Evolutionary conservation across 2,329 filamentous ascomycete genomes (phyloP), one percentile per base, ranked within the genome.

Genomic region (Hymenoscyphus occultus): DNA sequence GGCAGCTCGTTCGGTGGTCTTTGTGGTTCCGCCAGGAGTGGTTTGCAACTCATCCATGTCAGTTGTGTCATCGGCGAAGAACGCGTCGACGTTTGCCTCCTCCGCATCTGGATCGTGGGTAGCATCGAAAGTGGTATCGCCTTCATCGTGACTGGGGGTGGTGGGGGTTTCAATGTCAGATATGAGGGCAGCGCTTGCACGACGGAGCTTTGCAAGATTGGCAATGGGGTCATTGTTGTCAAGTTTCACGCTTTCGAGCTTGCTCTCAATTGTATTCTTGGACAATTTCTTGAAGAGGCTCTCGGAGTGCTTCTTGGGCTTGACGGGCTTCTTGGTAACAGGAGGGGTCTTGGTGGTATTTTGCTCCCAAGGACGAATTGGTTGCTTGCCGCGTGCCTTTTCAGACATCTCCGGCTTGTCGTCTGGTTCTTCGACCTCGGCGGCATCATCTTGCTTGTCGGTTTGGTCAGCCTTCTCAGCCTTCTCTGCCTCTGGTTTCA

Each of bases 41-140:
- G 45, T 28, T 51, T 51, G 45, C 2, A 57, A 12, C 16, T 35
- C 54, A 57, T 57, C 32, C 28, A 32, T 57, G 2, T 14, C 32
- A n/a, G 54, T 57, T 12, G 54, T 57, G 13, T 57, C 54, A 12
- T 57, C 54, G n/a, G 45, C 45, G 45, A 51, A 51, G n/a, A 51
- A 51, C 10, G 19, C 19, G 22, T 51, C 45, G n/a, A 51, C 45
- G 14, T 39, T 28, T 7, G 14, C 54, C 16, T 57, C 54, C 6
- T 57, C 54, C 2, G 28, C 54, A 16, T 57, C 54, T 12, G 54
- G 32, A 57, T 57, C 54, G n/a, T 39, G 28, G 6, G 32, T 57
- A 28, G 13, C 54, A 1, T 32, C 16, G 9, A 39, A 10, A 57
- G 54, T 39, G n/a, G 14, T 28, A 16, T 39, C 54, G 5, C 16